Conservation (phyloP, 176 grass and related monocot genomes). For the Secale cereale region DNA sequence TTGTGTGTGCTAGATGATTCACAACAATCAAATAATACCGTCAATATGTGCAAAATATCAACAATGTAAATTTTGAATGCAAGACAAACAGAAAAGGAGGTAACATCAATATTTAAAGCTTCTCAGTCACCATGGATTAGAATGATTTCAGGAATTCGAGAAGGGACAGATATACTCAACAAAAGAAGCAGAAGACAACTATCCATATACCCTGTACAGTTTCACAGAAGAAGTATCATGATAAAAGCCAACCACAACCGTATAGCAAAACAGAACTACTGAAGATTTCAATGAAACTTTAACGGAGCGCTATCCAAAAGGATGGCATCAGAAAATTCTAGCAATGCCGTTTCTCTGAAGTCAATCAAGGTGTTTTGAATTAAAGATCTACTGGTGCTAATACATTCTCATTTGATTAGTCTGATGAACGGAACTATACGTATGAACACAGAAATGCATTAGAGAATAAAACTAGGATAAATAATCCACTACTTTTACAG, state of each 20-base stretch:
- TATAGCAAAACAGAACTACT: background rate
- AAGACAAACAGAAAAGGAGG: slow-evolving; percentile 4
- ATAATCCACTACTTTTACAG: background rate
- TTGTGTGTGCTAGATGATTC: background rate
- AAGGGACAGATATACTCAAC: background rate
- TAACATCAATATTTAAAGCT: background rate
- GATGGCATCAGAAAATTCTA: too few species aligned
- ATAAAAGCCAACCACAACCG: background rate
- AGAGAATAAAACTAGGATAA: background rate
- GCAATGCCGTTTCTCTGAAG: too few species aligned
- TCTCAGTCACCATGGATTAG: background rate
- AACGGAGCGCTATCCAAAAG: too few species aligned
- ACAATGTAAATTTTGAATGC: background rate
- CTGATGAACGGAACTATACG: background rate
- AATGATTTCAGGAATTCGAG: background rate
- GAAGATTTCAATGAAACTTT: too few species aligned
- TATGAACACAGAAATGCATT: background rate
- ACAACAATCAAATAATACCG: background rate
- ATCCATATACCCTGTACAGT: background rate
- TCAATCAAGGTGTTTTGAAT: too few species aligned
- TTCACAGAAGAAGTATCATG: background rate
- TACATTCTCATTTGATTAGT: background rate
- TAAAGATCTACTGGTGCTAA: background rate
- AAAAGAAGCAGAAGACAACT: background rate
- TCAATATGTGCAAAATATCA: background rate